Evolutionary conservation across 129 eudicot genomes (phyloP), one percentile per base, ranked within the genome.

Genomic region (Smallanthus sonchifolius): DNA sequence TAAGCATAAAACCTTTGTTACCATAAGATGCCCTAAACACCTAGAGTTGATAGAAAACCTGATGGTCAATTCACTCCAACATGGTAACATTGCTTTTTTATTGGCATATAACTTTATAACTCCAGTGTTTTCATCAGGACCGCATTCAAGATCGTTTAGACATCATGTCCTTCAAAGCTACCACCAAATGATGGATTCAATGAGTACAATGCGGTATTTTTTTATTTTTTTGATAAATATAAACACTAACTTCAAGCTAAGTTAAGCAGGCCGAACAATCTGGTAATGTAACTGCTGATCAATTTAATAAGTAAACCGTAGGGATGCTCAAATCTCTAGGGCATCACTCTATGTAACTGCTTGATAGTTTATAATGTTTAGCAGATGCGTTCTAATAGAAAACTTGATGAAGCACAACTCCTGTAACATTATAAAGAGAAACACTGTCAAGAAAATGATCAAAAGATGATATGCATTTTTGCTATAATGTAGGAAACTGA

Each of bases 71-170:
- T 76, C 34, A 40, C 60, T 78, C 82, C 77, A 81, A 70, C 78
- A 47, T n/a, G 79, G 77, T 84, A 85, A 45, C 96, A 85, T 84
- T 32, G 48, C 48, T 16, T 70, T 65, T 69, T 35, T 42, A 20
- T 67, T 72, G 11, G 52, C 7, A 65, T 61, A 11, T 34, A 72
- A 51, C 75, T 24, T 36, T 67, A 67, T 48, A 73, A 68, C 73
- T 35, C 74, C 60, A 49, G 36, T 24, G 30, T 51, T 42, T 54
- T 67, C 75, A 67, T 71, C 45, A 20, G 45, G 19, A 54, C 61
- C 40, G 8, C 54, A 78, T 9, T 70, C 52, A 24, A 65, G 43
- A 30, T 36, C 83, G 43, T 47, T 13, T 15, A 65, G 56, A 28
- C 43, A 14, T 61, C 67, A 61, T 34, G 48, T 45, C 75, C 38